Base-by-base conservation (phyloP, 129 eudicot genomes). In the Helichrysum umbraculigerum region DNA sequence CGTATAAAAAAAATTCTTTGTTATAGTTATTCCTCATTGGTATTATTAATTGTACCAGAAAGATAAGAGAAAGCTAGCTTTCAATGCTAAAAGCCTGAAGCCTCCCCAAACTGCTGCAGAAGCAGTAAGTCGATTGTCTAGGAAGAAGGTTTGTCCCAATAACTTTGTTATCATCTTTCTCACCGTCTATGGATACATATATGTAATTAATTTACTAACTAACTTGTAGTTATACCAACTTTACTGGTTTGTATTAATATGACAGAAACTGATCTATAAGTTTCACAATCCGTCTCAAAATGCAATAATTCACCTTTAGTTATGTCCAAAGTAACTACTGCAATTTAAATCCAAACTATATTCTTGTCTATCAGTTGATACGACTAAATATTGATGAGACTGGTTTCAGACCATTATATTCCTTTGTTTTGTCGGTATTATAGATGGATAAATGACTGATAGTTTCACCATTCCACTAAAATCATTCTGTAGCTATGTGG, bases 131-230 rank as follows among this genome's bases (percentile, higher is more conserved):
- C 68, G 10, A 7, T 12, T 32, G 28, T 17, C 17, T 63, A 63
- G 9, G 20, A 63, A 63, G 68, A 63, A 63, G 68, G 68, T 63
- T 63, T 63, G 42, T 63, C 42, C 15, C 60, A 41, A 29, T 74
- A 44, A 63, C 62, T 11, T 44, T 61, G 6, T n/a, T 61, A 39
- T 16, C 14, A 3, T 41, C 29, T 57, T 73, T 50, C 7, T 54
- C 17, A 6, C 8, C 60, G 5, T 17, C 0, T 54, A 54, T 54
- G 21, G 60, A 54, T 17, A n/a, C 60, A 1, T 10, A 1, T 41
- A 41, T 8, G 50, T 41, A 5, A 54, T 54, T 54, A 17, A 2
- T 4, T 54, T n/a, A 54, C n/a, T 4, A 51, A 15, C 21, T 54
- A 19, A 17, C n/a, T 54, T n/a, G 10, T 17, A 54, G 60, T 54